Percentiles rank a stretch among this genome's conserved stretches.
Conservation (phyloP, 306 rosid genomes). For the Lupinus albus region DNA sequence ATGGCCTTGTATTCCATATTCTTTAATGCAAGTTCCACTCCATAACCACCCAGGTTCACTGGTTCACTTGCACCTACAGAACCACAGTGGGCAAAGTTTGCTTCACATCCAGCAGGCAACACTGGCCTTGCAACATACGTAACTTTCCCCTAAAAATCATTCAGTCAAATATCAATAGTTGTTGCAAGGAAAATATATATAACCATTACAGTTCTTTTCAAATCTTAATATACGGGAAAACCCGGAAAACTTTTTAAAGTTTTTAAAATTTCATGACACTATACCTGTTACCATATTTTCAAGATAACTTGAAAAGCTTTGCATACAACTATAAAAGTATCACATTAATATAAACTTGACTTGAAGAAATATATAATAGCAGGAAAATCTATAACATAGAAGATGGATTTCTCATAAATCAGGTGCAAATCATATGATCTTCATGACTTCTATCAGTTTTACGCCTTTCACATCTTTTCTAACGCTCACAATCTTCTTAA, state of each 20-base stretch:
- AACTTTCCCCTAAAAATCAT: constrained; percentile 70
- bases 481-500: background rate
- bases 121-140: constrained; percentile 78
- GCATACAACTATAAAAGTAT: background rate
- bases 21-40: constrained; percentile 95
- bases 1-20: constrained; percentile 98
- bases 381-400: background rate
- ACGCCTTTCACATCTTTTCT: constrained; percentile 6
- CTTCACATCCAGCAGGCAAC: constrained; percentile 80
- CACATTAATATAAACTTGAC: constrained; percentile 1
- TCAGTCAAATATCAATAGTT: constrained; percentile 38
- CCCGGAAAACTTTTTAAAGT: too few species aligned
- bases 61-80: constrained; percentile 76
- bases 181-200: constrained; percentile 16
- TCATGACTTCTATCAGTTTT: background rate
- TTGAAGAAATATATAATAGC: background rate
- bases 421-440: background rate
- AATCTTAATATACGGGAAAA: background rate
- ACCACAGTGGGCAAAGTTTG: constrained; percentile 69
- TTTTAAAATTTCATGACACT: background rate
- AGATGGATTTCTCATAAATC: background rate
- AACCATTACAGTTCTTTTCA: background rate
- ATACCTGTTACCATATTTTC: background rate
- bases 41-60: constrained; percentile 94
- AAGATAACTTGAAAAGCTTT: background rate